Evolutionary conservation across 257 asterid species (phyloP).

Genomic region (Ocimum tenuiflorum): DNA sequence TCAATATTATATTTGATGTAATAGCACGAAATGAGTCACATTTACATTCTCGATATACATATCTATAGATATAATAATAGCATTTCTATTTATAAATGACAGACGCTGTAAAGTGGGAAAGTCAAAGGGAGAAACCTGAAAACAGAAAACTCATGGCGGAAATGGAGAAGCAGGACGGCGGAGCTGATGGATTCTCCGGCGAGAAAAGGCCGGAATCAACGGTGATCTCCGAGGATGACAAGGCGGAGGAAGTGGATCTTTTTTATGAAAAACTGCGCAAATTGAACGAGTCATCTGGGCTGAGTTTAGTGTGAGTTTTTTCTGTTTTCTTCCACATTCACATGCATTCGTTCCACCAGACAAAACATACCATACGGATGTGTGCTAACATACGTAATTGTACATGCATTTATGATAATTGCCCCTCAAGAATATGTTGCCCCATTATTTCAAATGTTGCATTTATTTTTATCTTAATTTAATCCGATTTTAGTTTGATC

Average conservation of each 20-base stretch:
- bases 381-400: not conserved
- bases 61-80: too few relatives aligned
- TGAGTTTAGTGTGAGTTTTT: slow-evolving; percentile 49
- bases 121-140: slow-evolving; percentile 9
- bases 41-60: too few relatives aligned
- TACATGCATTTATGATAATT: not conserved
- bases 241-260: slow-evolving; percentile 20
- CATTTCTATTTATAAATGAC: too few relatives aligned
- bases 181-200: slow-evolving; percentile 24
- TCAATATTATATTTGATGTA: too few relatives aligned
- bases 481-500: too few relatives aligned
- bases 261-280: slow-evolving; percentile 53
- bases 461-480: too few relatives aligned
- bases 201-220: slow-evolving; percentile 7
- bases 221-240: not conserved
- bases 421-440: too few relatives aligned
- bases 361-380: not conserved
- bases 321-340: not conserved
- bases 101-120: slow-evolving; percentile 13
- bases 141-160: not conserved
- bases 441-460: too few relatives aligned
- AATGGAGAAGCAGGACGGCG: slow-evolving; percentile 24
- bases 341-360: slow-evolving; percentile 15
- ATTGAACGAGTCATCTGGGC: slow-evolving; percentile 62
- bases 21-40: too few relatives aligned